phyloP scores from a whole-genome alignment of 2,329 filamentous ascomycete genomes.

The Colletotrichum brevisporum region DNA sequence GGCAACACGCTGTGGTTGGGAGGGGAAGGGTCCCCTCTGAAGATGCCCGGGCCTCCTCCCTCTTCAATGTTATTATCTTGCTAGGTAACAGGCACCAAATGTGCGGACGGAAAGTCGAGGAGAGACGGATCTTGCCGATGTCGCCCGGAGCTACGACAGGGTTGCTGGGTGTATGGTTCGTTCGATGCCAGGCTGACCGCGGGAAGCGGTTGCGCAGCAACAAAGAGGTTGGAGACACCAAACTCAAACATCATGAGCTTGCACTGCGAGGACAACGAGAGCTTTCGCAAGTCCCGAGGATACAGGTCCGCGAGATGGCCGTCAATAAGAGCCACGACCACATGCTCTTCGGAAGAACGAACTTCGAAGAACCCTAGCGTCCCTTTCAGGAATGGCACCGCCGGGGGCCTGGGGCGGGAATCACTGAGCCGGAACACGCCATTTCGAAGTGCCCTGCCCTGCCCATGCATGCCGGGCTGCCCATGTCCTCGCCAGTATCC shows the following conservation, averaged over 20 bases:
- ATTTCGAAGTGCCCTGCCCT: constrained; percentile 17
- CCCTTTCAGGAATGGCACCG: background rate
- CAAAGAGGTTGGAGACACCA: background rate
- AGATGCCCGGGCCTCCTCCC: background rate
- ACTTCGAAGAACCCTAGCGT: background rate
- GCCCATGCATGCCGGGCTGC: constrained; percentile 1
- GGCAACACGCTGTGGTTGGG: background rate
- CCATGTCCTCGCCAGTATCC: constrained; percentile 7
- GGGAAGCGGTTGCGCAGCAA: background rate
- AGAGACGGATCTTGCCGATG: background rate
- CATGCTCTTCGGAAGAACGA: background rate
- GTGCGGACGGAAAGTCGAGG: background rate
- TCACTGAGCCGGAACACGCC: constrained; percentile 22
- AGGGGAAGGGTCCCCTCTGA: background rate
- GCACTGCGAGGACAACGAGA: background rate
- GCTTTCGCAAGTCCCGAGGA: background rate
- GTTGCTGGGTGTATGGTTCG: constrained; percentile 6
- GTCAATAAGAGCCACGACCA: background rate
- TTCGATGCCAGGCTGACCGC: constrained; percentile 10
- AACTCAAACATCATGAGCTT: background rate
- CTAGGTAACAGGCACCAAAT: background rate
- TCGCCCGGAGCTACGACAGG: background rate
- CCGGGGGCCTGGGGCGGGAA: background rate
- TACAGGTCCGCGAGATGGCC: background rate
- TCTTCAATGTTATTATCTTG: background rate